Percentiles rank a stretch among this genome's conserved stretches.
These are phyloP conservation scores for Ophiosphaerella herpotricha DNA, from an alignment of 2,329 filamentous ascomycete genomes.

Conservation along the genomic window DNA sequence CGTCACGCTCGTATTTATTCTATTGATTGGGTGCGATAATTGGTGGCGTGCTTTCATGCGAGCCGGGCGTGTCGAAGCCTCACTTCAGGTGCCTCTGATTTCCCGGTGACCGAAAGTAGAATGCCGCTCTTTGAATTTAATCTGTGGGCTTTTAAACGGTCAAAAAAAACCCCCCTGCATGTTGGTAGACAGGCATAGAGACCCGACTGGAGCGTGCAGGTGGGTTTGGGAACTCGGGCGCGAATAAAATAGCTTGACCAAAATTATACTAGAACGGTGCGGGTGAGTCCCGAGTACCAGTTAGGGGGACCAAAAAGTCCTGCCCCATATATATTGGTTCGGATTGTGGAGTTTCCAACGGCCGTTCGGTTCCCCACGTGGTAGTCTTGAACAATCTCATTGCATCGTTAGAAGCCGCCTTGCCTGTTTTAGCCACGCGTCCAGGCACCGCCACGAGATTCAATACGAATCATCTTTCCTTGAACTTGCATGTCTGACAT, in stretches of 20 bases:
- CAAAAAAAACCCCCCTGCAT: too few species aligned
- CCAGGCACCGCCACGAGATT: slow-evolving; percentile 15
- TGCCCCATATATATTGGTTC: neutral
- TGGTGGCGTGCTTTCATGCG: slow-evolving; percentile 10
- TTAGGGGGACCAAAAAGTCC: too few species aligned
- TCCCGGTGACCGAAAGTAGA: slow-evolving; percentile 1
- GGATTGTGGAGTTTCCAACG: slow-evolving; percentile 6
- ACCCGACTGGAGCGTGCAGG: too few species aligned
- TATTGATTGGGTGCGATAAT: slow-evolving; percentile 2
- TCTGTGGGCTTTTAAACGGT: too few species aligned
- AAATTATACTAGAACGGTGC: neutral
- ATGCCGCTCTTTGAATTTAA: too few species aligned
- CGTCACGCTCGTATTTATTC: slow-evolving; percentile 1
- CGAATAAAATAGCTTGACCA: neutral
- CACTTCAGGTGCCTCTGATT: neutral
- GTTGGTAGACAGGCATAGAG: neutral
- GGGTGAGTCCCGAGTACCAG: too few species aligned
- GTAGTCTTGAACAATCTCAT: slow-evolving; percentile 20
- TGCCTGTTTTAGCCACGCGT: slow-evolving; percentile 8
- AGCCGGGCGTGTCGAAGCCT: slow-evolving; percentile 3
- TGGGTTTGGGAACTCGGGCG: neutral
- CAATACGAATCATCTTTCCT: slow-evolving; percentile 9
- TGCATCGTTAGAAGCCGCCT: slow-evolving; percentile 14
- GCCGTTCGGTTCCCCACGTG: slow-evolving; percentile 30
- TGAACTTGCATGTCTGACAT: neutral